Evolutionary conservation across 768 basidiomycete genomes (phyloP).

Genomic region (Heimioporus sp.): DNA sequence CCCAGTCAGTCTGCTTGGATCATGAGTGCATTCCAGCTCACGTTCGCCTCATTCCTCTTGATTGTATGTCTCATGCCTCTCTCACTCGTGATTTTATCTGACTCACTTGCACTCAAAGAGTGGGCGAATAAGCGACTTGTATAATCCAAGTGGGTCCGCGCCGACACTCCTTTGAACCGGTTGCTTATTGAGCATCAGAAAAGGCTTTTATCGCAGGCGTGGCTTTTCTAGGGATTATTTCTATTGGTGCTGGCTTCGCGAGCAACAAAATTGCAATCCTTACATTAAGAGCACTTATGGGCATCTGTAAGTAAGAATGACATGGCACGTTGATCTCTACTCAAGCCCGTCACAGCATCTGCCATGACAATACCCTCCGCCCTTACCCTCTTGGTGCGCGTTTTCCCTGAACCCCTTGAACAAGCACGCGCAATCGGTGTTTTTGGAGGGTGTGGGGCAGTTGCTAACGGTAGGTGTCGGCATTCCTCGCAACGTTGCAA

Average conservation of each 20-base stretch:
- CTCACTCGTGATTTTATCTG: slow-evolving; percentile 1
- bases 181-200: slow-evolving; percentile 37
- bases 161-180: slow-evolving; percentile 20
- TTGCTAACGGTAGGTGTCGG: slow-evolving; percentile 39
- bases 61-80: slow-evolving; percentile 13
- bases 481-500: not conserved
- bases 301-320: slow-evolving; percentile 35
- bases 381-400: slow-evolving; percentile 44
- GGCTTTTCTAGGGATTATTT: slow-evolving; percentile 39
- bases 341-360: slow-evolving; percentile 32
- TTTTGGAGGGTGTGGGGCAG: slow-evolving; percentile 44
- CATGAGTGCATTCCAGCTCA: slow-evolving; percentile 44
- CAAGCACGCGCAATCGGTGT: slow-evolving; percentile 49
- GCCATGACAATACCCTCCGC: slow-evolving; percentile 52
- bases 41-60: slow-evolving; percentile 42
- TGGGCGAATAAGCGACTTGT: slow-evolving; percentile 25
- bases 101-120: slow-evolving; percentile 17
- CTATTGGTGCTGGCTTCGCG: slow-evolving; percentile 46
- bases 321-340: not conserved
- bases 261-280: slow-evolving; percentile 46
- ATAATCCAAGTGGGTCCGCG: slow-evolving; percentile 29
- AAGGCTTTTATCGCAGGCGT: slow-evolving; percentile 42
- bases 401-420: slow-evolving; percentile 45
- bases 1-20: slow-evolving; percentile 33
- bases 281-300: slow-evolving; percentile 50